phyloP scores from a whole-genome alignment of 192 early-diverging fungal genomes.

The Dissophora ornata region DNA sequence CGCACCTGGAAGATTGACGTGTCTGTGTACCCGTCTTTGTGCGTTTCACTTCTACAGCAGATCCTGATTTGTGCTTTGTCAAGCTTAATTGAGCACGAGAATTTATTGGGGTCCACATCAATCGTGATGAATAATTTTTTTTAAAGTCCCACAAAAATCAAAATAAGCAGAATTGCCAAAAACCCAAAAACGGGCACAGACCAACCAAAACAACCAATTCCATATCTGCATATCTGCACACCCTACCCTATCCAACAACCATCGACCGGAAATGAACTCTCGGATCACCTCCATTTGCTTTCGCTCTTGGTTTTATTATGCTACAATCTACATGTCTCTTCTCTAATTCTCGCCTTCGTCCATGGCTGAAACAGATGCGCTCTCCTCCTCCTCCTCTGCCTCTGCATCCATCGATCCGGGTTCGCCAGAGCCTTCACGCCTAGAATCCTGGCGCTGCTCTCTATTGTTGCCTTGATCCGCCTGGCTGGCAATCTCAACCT shows the following conservation, averaged over 20 bases:
- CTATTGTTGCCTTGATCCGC: not conserved
- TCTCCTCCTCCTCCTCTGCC: not conserved
- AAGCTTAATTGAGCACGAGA: not conserved
- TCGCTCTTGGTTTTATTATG: not conserved
- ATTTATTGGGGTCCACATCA: not conserved
- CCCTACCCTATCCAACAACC: too few relatives aligned
- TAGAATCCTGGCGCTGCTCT: not conserved
- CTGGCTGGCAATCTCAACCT: not conserved
- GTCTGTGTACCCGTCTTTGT: too few relatives aligned
- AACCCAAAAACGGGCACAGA: not conserved
- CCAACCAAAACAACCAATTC: not conserved
- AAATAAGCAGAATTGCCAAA: too few relatives aligned
- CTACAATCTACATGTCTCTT: not conserved
- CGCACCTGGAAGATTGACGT: too few relatives aligned
- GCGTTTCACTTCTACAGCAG: too few relatives aligned
- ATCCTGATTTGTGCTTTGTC: slow-evolving; percentile 31
- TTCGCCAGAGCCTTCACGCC: not conserved
- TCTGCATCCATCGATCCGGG: not conserved
- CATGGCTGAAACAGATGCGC: slow-evolving; percentile 18
- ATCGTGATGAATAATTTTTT: slow-evolving; percentile 17
- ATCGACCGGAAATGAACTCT: too few relatives aligned
- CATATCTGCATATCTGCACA: too few relatives aligned
- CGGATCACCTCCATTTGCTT: too few relatives aligned
- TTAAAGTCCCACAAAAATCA: too few relatives aligned
- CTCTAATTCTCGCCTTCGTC: slow-evolving; percentile 15